Base-by-base conservation (phyloP, 1,284 basidiomycete species). In the Stereum hirsutum region DNA sequence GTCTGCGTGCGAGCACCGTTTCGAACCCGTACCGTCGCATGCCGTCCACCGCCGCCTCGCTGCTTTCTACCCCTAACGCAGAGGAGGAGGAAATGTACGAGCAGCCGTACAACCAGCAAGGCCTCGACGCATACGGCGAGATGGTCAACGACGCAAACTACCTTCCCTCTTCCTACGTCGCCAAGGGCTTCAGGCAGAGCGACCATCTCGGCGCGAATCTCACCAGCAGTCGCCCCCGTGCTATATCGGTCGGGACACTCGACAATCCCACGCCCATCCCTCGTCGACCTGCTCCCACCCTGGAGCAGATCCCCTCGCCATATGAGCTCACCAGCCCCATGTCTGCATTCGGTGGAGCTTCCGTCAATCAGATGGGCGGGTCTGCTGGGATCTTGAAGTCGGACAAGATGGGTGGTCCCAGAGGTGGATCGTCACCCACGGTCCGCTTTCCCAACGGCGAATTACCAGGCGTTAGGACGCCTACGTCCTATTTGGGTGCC, bases 201-300 rank as follows among this genome's bases (percentile, higher is more conserved):
- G 81, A 87, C 46, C 81, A 81, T 58, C 71, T 89, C 33, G 63
- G 70, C 42, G 61, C 62, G 27, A 60, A 52, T 41, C 61, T 58
- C 25, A 58, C 58, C 20, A 70, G 75, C 43, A 74, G 90, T 24
- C 36, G 51, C 39, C 90, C 90, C 12, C 81, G 93, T 43, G 90
- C 93, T 17, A 93, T 91, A 40, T 95, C 92, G 14, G 89, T 96
- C 30, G 89, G 90, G 26, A 86, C 79, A 44, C 74, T 94, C n/a
- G 91, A 94, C 56, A 89, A 92, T 54, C 75, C 74, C 41, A 66
- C 72, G 53, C 80, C 74, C 44, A 64, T 73, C 44, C 75, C 81
- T 54, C 79, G 83, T 46, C 79, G 83, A 51, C 68, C 75, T 27
- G 70, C 74, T 8, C 71, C 71, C 12, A 69, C 69, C 44, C 83